Evolutionary conservation across 164 flowering plant species (phyloP), one percentile per base, ranked within the genome.

Genomic region (Protea cynaroides): DNA sequence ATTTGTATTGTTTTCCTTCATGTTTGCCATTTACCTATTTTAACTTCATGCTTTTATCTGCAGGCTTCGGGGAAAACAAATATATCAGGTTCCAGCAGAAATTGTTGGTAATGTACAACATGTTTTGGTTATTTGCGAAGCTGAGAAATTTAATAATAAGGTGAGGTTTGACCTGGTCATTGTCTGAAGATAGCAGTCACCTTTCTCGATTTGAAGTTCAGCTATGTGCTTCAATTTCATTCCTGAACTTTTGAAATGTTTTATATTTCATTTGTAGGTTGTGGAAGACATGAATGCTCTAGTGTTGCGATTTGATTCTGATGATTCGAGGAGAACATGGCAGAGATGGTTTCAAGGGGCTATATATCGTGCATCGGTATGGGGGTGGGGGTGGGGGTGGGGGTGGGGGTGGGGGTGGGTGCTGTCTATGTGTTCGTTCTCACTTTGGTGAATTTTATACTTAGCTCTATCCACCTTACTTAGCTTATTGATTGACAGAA

Each of bases 291-390:
- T 56, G 37, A 89, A 81, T 84, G 86, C 96, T 19, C 38, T 94
- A 14, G 81, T 91, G 51, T 55, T 94, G 61, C 76, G 80, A 38
- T 89, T 72, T 71, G 96, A 91, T 61, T 78, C 85, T 63, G 90
- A 91, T 14, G 93, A 89, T 47, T 79, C 83, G 57, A 70, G 75
- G 68, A 84, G 67, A 66, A 77, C 73, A 37, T 94, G 99, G 99
- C 86, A 80, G 43, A 82, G 78, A 52, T 84, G 86, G 49, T 70
- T 94, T 69, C 96, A 82, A 74, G 89, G 90, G 69, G 93, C 94
- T 61, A 83, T 86, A 54, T 94, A 94, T 77, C 90, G 82, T 76
- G 92, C 96, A 69, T 94, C 97, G 81, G 99, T 94, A 80, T 15
- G 58, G 22, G n/a, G 54, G 24, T 49, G 46, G 4, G 34, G 34